These are phyloP conservation scores for Blepharisma japonicum DNA, from an alignment of 73 alveolate genomes.

Conservation along the genomic window DNA sequence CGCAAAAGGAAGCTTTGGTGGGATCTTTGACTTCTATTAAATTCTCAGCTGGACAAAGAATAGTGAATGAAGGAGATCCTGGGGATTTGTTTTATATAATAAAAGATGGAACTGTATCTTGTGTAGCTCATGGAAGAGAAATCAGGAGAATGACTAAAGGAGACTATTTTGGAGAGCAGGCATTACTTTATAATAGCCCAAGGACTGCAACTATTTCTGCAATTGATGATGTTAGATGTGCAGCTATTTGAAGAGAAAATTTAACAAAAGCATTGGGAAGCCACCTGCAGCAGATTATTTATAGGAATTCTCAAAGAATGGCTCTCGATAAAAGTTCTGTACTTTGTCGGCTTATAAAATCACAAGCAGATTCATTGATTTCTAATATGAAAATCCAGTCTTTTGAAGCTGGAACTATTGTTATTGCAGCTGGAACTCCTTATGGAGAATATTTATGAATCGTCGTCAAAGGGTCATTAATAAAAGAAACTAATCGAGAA, in stretches of 20 bases:
- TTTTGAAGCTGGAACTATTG: not conserved
- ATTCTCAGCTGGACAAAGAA: constrained; percentile 42
- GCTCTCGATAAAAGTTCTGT: not conserved
- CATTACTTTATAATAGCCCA: constrained; percentile 44
- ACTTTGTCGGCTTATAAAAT: not conserved
- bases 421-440: not conserved
- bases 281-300: not conserved
- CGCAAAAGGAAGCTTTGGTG: not conserved
- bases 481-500: not conserved
- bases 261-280: not conserved
- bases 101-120: constrained; percentile 63
- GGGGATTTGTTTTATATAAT: constrained; percentile 70
- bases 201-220: constrained; percentile 56
- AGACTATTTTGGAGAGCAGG: constrained; percentile 50
- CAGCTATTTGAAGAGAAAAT: not conserved
- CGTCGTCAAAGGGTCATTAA: not conserved
- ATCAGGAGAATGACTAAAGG: constrained; percentile 55
- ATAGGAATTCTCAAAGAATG: constrained; percentile 2
- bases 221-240: constrained; percentile 18
- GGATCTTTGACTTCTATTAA: constrained; percentile 5
- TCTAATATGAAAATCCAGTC: not conserved
- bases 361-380: not conserved
- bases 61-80: constrained; percentile 77
- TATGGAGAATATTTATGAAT: not conserved
- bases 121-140: constrained; percentile 45